Evolutionary conservation across 2,329 filamentous ascomycete genomes (phyloP), one percentile per base, ranked within the genome.

Genomic region (Pseudogymnoascus sp.): DNA sequence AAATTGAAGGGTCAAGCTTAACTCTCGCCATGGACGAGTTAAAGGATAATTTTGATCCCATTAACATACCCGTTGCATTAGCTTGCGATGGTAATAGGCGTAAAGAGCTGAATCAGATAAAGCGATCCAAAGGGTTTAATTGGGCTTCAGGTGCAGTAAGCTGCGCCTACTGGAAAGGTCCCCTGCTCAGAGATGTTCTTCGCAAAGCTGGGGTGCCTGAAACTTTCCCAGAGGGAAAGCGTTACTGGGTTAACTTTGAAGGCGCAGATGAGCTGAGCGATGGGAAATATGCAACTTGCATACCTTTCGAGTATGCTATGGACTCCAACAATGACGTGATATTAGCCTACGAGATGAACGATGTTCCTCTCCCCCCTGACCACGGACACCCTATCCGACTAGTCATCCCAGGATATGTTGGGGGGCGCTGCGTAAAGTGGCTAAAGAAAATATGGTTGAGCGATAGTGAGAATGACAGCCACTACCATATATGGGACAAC

Each of bases 81-180:
- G 79, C 77, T 19, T 83, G 81, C 66, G 78, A 80, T 44, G 80
- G 80, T 0, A 82, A 80, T 65, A 70, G 81, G 4, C 72, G 81
- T 10, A 82, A 81, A 62, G 81, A 83, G 66, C 71, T 83, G 47
- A 77, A 81, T 72, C 72, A 81, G 60, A 77, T 74, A 63, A 77
- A 76, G 59, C 59, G 62, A 40, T 77, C 77, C 2, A 80, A 80
- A 65, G 80, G 79, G 1, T 80, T 82, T 68, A 76, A 76, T 66
- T 83, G 77, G 76, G 78, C 75, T 13, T 65, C 77, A 21, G 80
- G 74, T 0, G 80, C 74, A 0, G 75, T 78, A 4, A 76, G 78
- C 10, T 82, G 78, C 64, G 79, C 79, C 0, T 82, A 80, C 65
- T 84, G 78, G 80, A 80, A 77, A 64, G 80, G 81, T 0, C 73